Evolutionary conservation across 1,139 yeast genomes (phyloP), one percentile per base, ranked within the genome.

Genomic region (Yamadazyma aaseri): DNA sequence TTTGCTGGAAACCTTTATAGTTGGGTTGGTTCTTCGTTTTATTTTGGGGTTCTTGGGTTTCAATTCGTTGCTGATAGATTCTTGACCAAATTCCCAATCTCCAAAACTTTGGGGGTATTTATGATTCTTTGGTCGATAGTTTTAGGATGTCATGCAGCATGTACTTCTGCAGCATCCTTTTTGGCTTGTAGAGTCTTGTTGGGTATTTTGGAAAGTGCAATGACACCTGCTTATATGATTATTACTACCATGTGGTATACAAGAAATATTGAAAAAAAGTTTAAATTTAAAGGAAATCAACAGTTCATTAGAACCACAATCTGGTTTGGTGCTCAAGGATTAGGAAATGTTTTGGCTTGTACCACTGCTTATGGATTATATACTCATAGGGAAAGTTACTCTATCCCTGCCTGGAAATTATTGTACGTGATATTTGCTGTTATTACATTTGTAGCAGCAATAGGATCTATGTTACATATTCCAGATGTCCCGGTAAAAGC

Each of bases 11-110:
- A 63, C 31, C 63, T 60, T 55, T 77, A 76, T 48, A 60, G 76
- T 4, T 77, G 81, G 80, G 65, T 67, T n/a, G 79, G 79, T 22
- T 61, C 78, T 9, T 65, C 78, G 1, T 78, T 78, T 41, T 78
- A 78, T 48, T 49, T 75, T 28, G 81, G 81, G 5, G 75, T 73
- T 38, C 50, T 76, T 29, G 53, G 54, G 11, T 73, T 72, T 50
- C 76, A 71, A 43, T 59, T 64, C 34, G 75, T 77, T 5, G 68
- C 76, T 3, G 63, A 62, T 17, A 47, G 56, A 32, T 36, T 71
- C 5, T 47, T 73, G 33, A 76, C 72, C 47, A 47, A 48, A 30
- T 50, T 61, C 25, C 67, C 68, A 0, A 50, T 60, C n/a, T 57
- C 58, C 0, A 58, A 53, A 29, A 46, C 58, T 2, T 48, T 54